phyloP scores from a whole-genome alignment of 306 rosid species.

The Sicyos baderoa region DNA sequence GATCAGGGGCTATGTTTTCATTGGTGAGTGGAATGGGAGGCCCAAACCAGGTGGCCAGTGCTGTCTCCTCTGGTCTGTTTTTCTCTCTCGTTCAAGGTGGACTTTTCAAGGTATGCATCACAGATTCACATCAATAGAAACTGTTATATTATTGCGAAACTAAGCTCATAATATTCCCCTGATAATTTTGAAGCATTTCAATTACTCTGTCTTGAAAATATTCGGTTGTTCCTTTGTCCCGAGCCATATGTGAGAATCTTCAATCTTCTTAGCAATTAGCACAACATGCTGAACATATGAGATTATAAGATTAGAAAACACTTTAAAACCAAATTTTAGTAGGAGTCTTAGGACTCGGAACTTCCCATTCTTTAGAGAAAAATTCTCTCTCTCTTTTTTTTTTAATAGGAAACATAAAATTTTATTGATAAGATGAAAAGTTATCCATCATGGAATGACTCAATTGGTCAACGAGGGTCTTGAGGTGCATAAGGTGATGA shows the following conservation, averaged over 20 bases:
- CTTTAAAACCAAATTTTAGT: too few relatives aligned
- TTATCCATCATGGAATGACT: too few relatives aligned
- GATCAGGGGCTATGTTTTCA: constrained; percentile 86
- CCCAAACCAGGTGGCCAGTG: constrained; percentile 70
- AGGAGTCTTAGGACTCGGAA: too few relatives aligned
- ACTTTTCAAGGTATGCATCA: constrained; percentile 66
- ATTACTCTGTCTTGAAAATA: background rate
- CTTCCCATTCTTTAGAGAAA: too few relatives aligned
- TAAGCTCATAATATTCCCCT: background rate
- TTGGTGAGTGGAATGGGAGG: constrained; percentile 93
- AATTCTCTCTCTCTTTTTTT: too few relatives aligned
- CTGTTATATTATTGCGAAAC: background rate
- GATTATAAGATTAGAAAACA: background rate
- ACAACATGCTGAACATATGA: background rate
- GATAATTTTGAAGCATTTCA: constrained; percentile 3
- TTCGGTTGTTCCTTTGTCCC: background rate
- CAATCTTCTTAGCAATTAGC: background rate
- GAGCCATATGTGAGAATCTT: constrained; percentile 4
- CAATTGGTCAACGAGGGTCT: too few relatives aligned
- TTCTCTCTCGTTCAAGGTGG: constrained; percentile 97
- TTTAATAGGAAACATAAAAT: too few relatives aligned
- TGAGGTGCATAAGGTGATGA: too few relatives aligned
- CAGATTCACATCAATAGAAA: background rate
- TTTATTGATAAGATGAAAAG: too few relatives aligned
- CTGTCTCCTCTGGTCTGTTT: constrained; percentile 81